Evolutionary conservation across 169 alveolate species (phyloP).

Genomic region (Nephromyces sp.): DNA sequence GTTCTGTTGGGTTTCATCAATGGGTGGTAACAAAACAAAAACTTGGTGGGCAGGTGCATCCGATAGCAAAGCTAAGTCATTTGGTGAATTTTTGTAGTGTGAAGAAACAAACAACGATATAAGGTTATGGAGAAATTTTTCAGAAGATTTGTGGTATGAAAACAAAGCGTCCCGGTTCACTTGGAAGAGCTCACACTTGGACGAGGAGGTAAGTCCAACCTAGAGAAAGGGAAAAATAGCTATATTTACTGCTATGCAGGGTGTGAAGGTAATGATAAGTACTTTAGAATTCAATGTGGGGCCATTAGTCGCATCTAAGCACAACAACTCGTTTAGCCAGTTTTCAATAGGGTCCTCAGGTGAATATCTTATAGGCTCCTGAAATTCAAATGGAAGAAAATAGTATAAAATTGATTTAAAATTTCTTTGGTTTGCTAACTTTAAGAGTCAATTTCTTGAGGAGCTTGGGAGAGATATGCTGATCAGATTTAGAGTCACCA

Average conservation of each 20-base stretch:
- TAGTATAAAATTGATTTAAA: neutral
- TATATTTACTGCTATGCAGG: neutral
- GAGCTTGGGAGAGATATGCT: too few species aligned
- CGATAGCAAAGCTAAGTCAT: slow-evolving; percentile 92
- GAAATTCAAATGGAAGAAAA: slow-evolving; percentile 17
- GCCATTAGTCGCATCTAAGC: slow-evolving; percentile 85
- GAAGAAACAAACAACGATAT: slow-evolving; percentile 92
- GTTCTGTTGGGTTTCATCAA: slow-evolving; percentile 3
- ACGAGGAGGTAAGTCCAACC: slow-evolving; percentile 80
- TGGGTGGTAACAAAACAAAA: slow-evolving; percentile 77
- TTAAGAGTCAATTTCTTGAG: slow-evolving; percentile 62
- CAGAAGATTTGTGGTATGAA: slow-evolving; percentile 91
- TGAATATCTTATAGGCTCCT: slow-evolving; percentile 93
- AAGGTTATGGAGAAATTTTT: slow-evolving; percentile 83
- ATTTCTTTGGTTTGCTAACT: slow-evolving; percentile 36
- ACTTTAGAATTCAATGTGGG: neutral
- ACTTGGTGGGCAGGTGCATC: slow-evolving; percentile 99
- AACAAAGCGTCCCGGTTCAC: slow-evolving; percentile 95
- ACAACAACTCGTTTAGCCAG: slow-evolving; percentile 90
- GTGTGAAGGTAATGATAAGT: neutral
- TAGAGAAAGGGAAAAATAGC: neutral
- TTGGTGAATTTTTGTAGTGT: slow-evolving; percentile 98
- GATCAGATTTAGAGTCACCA: too few species aligned
- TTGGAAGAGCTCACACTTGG: slow-evolving; percentile 82
- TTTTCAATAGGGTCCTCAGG: slow-evolving; percentile 91